These are phyloP conservation scores for Diaporthe caulivora DNA, from an alignment of 2,329 filamentous ascomycete genomes.

Conservation along the genomic window DNA sequence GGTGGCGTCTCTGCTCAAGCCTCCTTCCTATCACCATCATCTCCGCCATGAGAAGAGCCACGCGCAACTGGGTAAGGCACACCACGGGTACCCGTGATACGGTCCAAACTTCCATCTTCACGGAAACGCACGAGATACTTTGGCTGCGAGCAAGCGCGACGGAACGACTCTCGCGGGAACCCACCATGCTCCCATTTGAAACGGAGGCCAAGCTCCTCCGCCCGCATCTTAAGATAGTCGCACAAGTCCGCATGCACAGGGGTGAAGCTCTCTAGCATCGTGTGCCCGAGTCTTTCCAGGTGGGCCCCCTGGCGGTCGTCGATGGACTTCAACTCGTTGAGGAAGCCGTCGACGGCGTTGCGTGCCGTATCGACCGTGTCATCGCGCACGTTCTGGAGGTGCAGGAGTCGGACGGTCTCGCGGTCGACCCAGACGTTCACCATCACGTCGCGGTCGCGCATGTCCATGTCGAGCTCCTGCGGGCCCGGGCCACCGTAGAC, in stretches of 20 bases:
- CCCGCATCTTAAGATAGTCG: background rate
- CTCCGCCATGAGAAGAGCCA: too few species aligned
- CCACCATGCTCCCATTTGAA: background rate
- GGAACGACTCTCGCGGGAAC: background rate
- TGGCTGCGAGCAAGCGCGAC: background rate
- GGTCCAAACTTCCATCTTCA: background rate
- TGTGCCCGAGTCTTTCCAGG: background rate
- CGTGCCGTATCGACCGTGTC: background rate
- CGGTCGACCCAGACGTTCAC: background rate
- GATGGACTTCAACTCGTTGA: background rate
- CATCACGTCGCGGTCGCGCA: constrained; percentile 14
- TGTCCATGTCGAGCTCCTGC: background rate
- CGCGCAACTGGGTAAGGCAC: background rate
- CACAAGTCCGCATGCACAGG: background rate
- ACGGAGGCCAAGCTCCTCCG: background rate
- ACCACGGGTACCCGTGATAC: background rate
- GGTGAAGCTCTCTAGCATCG: background rate
- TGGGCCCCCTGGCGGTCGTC: background rate
- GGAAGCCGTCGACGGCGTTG: background rate
- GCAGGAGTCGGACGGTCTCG: background rate
- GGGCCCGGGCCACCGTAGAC: background rate
- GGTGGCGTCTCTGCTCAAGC: too few species aligned
- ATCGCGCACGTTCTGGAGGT: background rate
- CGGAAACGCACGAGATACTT: background rate
- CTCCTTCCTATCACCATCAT: too few species aligned